Evolutionary conservation across 2,329 filamentous ascomycete genomes (phyloP), one percentile per base, ranked within the genome.

Genomic region (Alternaria ethzedia): DNA sequence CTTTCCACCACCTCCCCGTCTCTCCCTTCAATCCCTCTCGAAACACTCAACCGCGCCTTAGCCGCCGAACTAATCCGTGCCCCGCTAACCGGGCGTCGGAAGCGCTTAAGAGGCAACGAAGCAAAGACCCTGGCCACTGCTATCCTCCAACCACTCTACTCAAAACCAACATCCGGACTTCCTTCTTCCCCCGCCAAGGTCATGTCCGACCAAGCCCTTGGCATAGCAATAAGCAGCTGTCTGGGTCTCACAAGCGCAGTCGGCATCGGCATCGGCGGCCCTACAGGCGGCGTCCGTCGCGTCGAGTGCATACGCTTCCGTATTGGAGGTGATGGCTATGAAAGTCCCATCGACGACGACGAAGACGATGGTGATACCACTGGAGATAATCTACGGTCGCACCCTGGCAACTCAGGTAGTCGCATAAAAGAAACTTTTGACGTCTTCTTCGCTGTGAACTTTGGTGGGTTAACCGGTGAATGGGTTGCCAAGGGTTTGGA

Each of bases 31-130:
- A 55, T 82, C 36, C 70, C 78, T 3, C 77, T 78, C 12, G 83
- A 84, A 61, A 76, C 75, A 10, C 70, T 85, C 10, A 83, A 84
- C 60, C 80, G 83, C 21, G 79, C 80, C 3, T 73, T 85, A 12
- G 80, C 82, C 6, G 80, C 80, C 41, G 83, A 85, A 61, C 76
- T 85, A 4, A 80, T 85, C 21, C 82, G 82, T 20, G 83, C 83
- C 7, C 79, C 80, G 4, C 69, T 85, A 0, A 70, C 72, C 5
- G 82, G 82, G 11, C 78, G 82, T 0, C 68, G 73, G 28, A 81
- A 79, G 61, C 78, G 82, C 13, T 72, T 85, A 7, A 77, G 78
- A 21, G 80, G 83, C 45, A 80, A 81, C 20, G 83, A 85, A 75
- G 83, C 83, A 2, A 84, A 83, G 60, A 76, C 77, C 5, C 78